Evolutionary conservation across 2,329 filamentous ascomycete species (phyloP).

Genomic region (Chaetothyriales sp.): DNA sequence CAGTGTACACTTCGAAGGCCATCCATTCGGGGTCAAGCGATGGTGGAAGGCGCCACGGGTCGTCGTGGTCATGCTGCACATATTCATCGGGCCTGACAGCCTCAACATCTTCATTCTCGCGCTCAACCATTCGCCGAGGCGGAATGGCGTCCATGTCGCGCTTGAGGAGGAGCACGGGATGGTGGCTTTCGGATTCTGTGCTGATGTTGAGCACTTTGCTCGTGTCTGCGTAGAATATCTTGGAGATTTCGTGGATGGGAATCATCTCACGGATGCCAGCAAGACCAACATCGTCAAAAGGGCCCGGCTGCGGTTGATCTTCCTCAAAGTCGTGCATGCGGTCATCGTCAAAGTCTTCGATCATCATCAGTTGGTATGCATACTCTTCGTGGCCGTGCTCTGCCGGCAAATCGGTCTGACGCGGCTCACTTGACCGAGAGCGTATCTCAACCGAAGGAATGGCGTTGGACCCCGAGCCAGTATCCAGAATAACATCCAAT

Average conservation of each 20-base stretch:
- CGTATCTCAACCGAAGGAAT: slow-evolving; percentile 21
- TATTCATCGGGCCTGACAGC: not conserved
- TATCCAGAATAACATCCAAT: slow-evolving; percentile 34
- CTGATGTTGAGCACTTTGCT: slow-evolving; percentile 80
- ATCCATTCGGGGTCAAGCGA: slow-evolving; percentile 84
- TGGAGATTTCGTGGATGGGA: slow-evolving; percentile 64
- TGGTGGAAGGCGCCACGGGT: slow-evolving; percentile 50
- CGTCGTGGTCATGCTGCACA: slow-evolving; percentile 10
- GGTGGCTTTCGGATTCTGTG: slow-evolving; percentile 52
- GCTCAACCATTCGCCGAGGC: slow-evolving; percentile 45
- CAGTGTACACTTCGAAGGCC: slow-evolving; percentile 68
- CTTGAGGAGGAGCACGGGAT: slow-evolving; percentile 61
- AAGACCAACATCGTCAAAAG: slow-evolving; percentile 46
- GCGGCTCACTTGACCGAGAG: slow-evolving; percentile 2
- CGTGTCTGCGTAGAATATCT: slow-evolving; percentile 87
- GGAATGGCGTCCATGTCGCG: slow-evolving; percentile 52
- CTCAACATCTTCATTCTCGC: slow-evolving; percentile 22
- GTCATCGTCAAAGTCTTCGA: slow-evolving; percentile 68
- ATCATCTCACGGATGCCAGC: slow-evolving; percentile 55
- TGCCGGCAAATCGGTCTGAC: slow-evolving; percentile 20
- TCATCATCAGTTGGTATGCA: slow-evolving; percentile 64
- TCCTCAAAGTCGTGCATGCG: slow-evolving; percentile 55
- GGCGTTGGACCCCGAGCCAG: slow-evolving; percentile 20
- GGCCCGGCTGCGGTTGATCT: slow-evolving; percentile 39
- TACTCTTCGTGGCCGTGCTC: slow-evolving; percentile 48